A percentile compares a stretch with the other conserved stretches of the same genome.
Conservation (phyloP, 1,284 basidiomycete species). For the Trametes pubescens region DNA sequence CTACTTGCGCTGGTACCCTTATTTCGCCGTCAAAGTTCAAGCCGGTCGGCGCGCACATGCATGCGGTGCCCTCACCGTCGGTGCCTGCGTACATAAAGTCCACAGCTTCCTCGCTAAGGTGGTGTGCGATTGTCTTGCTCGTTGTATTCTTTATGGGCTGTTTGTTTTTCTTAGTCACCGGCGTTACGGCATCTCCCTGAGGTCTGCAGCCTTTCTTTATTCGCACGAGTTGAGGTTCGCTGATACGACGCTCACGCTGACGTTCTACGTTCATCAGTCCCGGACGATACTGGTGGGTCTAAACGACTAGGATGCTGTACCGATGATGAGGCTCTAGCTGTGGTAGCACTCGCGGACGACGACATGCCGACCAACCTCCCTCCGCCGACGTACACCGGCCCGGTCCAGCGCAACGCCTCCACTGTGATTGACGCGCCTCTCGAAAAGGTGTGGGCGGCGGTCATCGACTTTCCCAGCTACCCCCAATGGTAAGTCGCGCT, state of each 20-base stretch:
- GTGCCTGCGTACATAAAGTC: neutral
- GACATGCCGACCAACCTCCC: slow-evolving; percentile 31
- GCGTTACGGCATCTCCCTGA: slow-evolving; percentile 6
- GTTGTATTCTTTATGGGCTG: neutral
- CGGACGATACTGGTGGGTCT: neutral
- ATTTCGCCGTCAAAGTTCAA: neutral
- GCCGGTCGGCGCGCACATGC: slow-evolving; percentile 1
- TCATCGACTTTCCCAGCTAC: slow-evolving; percentile 58
- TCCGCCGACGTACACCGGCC: slow-evolving; percentile 33
- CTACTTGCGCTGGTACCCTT: neutral
- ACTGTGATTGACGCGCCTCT: slow-evolving; percentile 55
- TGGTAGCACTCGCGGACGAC: neutral
- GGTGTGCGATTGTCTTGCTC: neutral
- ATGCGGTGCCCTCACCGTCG: neutral
- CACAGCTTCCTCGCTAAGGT: neutral
- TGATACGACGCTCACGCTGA: neutral
- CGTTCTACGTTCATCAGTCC: neutral
- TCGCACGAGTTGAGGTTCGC: neutral
- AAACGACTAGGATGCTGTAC: too few relatives aligned
- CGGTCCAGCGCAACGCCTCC: slow-evolving; percentile 50
- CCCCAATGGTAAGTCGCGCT: slow-evolving; percentile 55
- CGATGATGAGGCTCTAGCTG: too few relatives aligned
- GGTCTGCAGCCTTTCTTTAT: neutral
- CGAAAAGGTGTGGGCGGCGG: slow-evolving; percentile 56
- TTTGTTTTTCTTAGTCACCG: slow-evolving; percentile 4